Evolutionary conservation across 2,329 filamentous ascomycete species (phyloP), one percentile per base, ranked within the genome.

Genomic region (Emergomyces pasteurianus): DNA sequence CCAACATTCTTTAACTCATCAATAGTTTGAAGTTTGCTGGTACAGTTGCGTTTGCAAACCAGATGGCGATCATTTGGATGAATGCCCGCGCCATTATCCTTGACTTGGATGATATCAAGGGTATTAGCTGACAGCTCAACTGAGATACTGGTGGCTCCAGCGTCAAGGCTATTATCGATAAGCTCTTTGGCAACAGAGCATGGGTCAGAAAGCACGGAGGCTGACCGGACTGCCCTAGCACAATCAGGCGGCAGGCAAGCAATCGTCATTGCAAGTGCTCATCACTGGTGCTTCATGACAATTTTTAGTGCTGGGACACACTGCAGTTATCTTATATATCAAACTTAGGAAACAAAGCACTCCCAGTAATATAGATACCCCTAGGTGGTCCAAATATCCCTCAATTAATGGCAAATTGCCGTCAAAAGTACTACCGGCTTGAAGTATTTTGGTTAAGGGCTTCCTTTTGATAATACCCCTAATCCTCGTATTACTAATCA

Each of bases 91-190:
- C 85, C 85, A 70, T 86, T 87, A 70, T 85, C 83, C 60, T 79
- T 82, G 52, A 87, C 79, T 65, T 86, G 83, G 36, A 88, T 81
- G n/a, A 79, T 67, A 66, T 86, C 83, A 58, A 87, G 70, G 0
- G 81, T 80, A 65, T 87, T 85, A 54, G 73, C 67, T 14, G 81
- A 78, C 7, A 87, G 78, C 62, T 86, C 83, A 42, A 88, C 71
- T 10, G 77, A 75, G 43, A 88, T 74, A 1, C 79, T 79, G 2
- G 81, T 80, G 0, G 85, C 82, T 53, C 77, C 75, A 5, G 84
- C 84, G 72, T 88, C 85, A 12, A 88, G 75, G n/a, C 84, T 79
- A 69, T 88, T 88, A 63, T 88, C 85, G 46, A 88, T 71, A 46
- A 88, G 79, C 68, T 88, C 85, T 69, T 86, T 86, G 60, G 85